A percentile compares a stretch with the other conserved stretches of the same genome.
phyloP scores from a whole-genome alignment of 2,329 filamentous ascomycete species.

The Fusarium pininemorale region DNA sequence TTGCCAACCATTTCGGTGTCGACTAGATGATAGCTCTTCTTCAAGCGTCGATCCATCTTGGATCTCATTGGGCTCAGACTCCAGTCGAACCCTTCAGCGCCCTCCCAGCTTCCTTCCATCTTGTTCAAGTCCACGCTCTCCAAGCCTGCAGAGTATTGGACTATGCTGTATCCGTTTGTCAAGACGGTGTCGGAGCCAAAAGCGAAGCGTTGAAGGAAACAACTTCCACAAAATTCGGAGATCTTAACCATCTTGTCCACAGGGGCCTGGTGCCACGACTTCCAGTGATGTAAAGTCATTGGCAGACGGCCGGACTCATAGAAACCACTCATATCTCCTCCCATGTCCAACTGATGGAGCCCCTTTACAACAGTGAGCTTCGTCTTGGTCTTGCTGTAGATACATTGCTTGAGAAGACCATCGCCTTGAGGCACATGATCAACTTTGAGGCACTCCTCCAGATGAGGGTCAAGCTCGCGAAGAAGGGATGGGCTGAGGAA shows the following conservation, averaged over 20 bases:
- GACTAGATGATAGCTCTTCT: conserved; percentile 61
- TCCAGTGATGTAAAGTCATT: conserved; percentile 70
- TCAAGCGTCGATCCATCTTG: conserved; percentile 49
- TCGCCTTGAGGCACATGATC: conserved; percentile 56
- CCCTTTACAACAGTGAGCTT: conserved; percentile 64
- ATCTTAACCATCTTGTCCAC: conserved; percentile 60
- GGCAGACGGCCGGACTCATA: conserved; percentile 66
- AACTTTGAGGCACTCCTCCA: conserved; percentile 56
- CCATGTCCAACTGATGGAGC: conserved; percentile 67
- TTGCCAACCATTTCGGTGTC: conserved; percentile 55
- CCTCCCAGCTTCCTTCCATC: conserved; percentile 65
- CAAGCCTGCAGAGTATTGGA: conserved; percentile 55
- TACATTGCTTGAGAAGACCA: conserved; percentile 65
- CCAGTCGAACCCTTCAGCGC: conserved; percentile 59
- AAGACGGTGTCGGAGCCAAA: conserved; percentile 59
- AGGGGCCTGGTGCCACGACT: conserved; percentile 64
- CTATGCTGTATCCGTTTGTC: conserved; percentile 68
- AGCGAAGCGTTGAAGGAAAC: conserved; percentile 65
- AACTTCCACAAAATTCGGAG: conserved; percentile 64
- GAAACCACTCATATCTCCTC: conserved; percentile 64
- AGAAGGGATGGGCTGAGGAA: conserved; percentile 66
- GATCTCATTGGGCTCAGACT: conserved; percentile 62
- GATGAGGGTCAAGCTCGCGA: conserved; percentile 55
- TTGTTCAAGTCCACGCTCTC: conserved; percentile 53
- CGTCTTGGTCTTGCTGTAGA: conserved; percentile 63